Evolutionary conservation across 371 early-diverging fungal genomes (phyloP), one percentile per base, ranked within the genome.

Genomic region (Cokeromyces recurvatus): DNA sequence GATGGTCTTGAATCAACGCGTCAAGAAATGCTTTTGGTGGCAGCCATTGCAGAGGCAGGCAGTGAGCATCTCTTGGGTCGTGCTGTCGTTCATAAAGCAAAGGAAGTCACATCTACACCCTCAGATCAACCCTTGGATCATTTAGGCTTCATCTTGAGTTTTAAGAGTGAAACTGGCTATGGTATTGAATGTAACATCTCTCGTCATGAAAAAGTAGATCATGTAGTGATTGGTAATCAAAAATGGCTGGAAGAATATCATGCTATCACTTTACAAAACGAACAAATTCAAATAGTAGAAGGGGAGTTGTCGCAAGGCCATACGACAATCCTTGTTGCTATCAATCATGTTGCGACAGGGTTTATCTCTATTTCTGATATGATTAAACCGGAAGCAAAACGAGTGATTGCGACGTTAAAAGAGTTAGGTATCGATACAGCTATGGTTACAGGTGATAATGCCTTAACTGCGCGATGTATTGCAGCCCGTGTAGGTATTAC

Each of bases 371-470:
- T 97, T n/a, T 79, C 94, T 8, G 98, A 97, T 60, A 68, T 65
- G 11, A 51, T 95, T 55, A 89, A 91, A 35, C 87, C 93, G 1
- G 91, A 93, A 53, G 68, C 95, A 0, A 59, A 68, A 21, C 56
- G 69, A 3, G 81, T 89, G 0, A 74, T 97, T 1, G 74, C 74
- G 8, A 79, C 86, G 1, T 64, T 97, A 29, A 76, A 81, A 43
- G 39, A 43, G 2, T 85, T 97, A 80, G 88, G 88, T 16, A 77
- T 95, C 19, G 69, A 74, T 11, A 81, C 81, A 8, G 79, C 85
- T 10, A 95, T 98, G 93, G 85, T 93, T 16, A 96, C 98, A 0
- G 98, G 98, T 14, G 98, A 98, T 57, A 87, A 91, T 45, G 74
- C 66, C 29, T 46, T 85, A 42, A 92, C 97, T 0, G 92, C 94